These are phyloP conservation scores for Pestalotiopsis sp. DNA, from an alignment of 2,329 filamentous ascomycete genomes.

Conservation along the genomic window DNA sequence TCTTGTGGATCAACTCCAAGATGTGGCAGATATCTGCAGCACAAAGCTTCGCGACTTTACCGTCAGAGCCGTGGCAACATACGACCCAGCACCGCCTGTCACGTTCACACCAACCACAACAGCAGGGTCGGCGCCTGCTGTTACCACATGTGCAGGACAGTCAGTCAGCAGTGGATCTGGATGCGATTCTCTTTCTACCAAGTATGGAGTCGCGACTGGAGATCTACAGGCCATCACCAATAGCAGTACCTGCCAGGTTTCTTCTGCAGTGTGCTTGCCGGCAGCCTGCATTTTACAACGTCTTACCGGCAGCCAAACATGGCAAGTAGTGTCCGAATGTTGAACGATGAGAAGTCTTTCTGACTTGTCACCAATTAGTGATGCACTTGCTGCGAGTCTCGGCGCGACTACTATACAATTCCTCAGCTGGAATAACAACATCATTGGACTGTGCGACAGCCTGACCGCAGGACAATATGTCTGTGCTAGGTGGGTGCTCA, in stretches of 20 bases:
- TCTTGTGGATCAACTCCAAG: slow-evolving; percentile 7
- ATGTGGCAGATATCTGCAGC: slow-evolving; percentile 9
- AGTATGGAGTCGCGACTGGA: slow-evolving; percentile 7
- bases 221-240: background rate
- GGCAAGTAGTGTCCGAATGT: background rate
- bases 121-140: background rate
- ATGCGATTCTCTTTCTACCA: slow-evolving; percentile 3
- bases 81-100: background rate
- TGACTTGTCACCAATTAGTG: background rate
- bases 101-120: background rate
- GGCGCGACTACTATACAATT: background rate
- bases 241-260: background rate
- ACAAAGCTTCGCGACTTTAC: background rate
- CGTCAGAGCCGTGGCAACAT: background rate
- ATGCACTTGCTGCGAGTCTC: background rate
- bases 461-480: slow-evolving; percentile 1
- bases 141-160: slow-evolving; percentile 5
- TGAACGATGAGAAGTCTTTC: background rate
- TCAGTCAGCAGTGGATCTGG: background rate
- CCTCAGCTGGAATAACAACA: slow-evolving; percentile 6
- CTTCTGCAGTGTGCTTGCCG: background rate
- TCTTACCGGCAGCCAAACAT: background rate
- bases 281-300: slow-evolving; percentile 4
- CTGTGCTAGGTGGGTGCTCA: slow-evolving; percentile 2
- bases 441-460: slow-evolving; percentile 6